Evolutionary conservation across 1,139 yeast genomes (phyloP), one percentile per base, ranked within the genome.

Genomic region (Blastobotrys apis): DNA sequence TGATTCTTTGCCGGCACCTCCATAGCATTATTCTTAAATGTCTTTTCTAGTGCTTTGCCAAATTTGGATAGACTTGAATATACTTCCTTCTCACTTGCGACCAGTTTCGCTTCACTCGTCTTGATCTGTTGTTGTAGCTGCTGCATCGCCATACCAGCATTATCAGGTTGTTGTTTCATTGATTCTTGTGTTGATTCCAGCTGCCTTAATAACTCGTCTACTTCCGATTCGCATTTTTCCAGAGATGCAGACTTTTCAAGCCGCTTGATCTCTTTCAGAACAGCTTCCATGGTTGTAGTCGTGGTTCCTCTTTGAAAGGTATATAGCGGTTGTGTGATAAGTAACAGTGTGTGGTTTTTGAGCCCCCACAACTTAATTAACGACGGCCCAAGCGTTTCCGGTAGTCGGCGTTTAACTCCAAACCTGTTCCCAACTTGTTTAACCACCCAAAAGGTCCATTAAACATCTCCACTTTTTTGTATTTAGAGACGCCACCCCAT

Each of bases 41-140:
- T 55, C 47, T 57, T 59, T 27, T 64, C 67, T 9, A 67, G 44
- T 12, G 66, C 58, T 43, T 60, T 63, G 23, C 68, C 65, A 45
- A 58, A 60, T 42, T 62, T 63, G 27, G 59, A 52, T 8, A 66
- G 53, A 13, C 61, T 50, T 13, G 56, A 48, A 45, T 66, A 59
- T 3, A 63, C 54, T 29, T 58, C 60, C 45, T 65, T 63, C 45
- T 66, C 66, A 15, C 53, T 50, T 4, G 49, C 54, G 5, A 53
- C 52, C 29, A 54, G 43, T 26, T 38, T 27, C 43, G 41, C 47
- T 23, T 44, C 44, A 33, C 37, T 37, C 16, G 17, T 34, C 4
- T 16, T 17, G 27, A 49, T 41, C 9, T 35, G 35, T 15, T 15
- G 15, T 37, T 33, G 20, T n/a, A 50, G 41, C 8, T 20, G 33